Evolutionary conservation across 331 rosid species (phyloP).

Genomic region (Rosa hybrid): DNA sequence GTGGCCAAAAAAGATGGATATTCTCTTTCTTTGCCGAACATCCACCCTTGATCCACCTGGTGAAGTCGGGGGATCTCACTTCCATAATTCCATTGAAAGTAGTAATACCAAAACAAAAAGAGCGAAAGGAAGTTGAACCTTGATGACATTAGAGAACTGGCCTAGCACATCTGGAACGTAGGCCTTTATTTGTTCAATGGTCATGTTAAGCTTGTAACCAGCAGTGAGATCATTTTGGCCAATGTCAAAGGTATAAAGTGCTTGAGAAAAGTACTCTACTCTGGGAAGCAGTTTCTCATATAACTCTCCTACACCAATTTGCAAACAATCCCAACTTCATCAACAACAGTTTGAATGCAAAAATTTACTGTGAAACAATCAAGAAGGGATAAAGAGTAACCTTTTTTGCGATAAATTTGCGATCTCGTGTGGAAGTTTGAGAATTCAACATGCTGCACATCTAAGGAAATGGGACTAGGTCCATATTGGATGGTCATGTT

Average conservation of each 20-base stretch:
- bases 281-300: slow-evolving; percentile 51
- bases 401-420: slow-evolving; percentile 44
- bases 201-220: slow-evolving; percentile 67
- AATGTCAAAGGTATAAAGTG: slow-evolving; percentile 73
- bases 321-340: not conserved
- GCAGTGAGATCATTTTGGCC: slow-evolving; percentile 77
- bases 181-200: slow-evolving; percentile 52
- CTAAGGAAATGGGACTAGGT: slow-evolving; percentile 69
- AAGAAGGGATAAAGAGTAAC: slow-evolving; percentile 21
- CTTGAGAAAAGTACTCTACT: slow-evolving; percentile 46
- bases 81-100: not conserved
- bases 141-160: slow-evolving; percentile 46
- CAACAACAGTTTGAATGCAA: not conserved
- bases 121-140: slow-evolving; percentile 25
- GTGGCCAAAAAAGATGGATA: not conserved
- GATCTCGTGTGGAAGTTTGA: slow-evolving; percentile 61
- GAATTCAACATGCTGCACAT: slow-evolving; percentile 65
- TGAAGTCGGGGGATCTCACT: too few relatives aligned
- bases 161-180: slow-evolving; percentile 60
- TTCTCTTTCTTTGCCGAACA: not conserved
- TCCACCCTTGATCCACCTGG: too few relatives aligned
- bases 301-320: slow-evolving; percentile 37
- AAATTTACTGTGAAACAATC: not conserved
- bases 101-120: not conserved
- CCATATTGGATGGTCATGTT: slow-evolving; percentile 74